A percentile compares a stretch with the other conserved stretches of the same genome.
Evolutionary conservation across 2,329 filamentous ascomycete genomes (phyloP).

Genomic region (Monosporascus cannonballus): DNA sequence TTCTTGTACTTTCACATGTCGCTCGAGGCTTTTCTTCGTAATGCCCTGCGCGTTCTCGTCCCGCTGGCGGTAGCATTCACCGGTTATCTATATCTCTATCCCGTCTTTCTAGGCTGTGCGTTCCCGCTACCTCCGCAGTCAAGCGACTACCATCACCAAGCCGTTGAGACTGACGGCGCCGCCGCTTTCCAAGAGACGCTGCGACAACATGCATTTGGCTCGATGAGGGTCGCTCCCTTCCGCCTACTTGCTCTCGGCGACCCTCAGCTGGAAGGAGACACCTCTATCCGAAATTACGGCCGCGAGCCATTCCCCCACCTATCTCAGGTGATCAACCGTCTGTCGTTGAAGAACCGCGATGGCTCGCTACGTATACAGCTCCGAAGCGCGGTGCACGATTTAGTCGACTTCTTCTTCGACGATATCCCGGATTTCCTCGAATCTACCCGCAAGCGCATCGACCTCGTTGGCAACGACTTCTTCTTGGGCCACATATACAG

Average conservation of each 20-base stretch:
- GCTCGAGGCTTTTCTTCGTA: constrained; percentile 47
- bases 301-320: constrained; percentile 49
- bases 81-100: constrained; percentile 82
- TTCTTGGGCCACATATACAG: constrained; percentile 93
- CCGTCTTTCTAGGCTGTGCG: constrained; percentile 70
- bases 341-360: constrained; percentile 40
- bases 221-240: constrained; percentile 51
- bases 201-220: constrained; percentile 23
- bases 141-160: background rate
- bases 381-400: constrained; percentile 49
- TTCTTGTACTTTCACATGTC: constrained; percentile 36
- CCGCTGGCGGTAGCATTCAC: constrained; percentile 66
- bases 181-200: constrained; percentile 33
- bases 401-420: constrained; percentile 55
- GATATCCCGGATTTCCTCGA: constrained; percentile 64
- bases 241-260: constrained; percentile 83
- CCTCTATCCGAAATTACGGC: constrained; percentile 62
- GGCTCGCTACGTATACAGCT: constrained; percentile 45
- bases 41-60: constrained; percentile 49
- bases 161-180: background rate
- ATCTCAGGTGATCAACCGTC: constrained; percentile 38
- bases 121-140: constrained; percentile 55
- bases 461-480: constrained; percentile 88
- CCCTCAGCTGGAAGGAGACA: constrained; percentile 90
- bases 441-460: constrained; percentile 70